phyloP scores from a whole-genome alignment of 2,329 filamentous ascomycete genomes.

The Claviceps monticola region DNA sequence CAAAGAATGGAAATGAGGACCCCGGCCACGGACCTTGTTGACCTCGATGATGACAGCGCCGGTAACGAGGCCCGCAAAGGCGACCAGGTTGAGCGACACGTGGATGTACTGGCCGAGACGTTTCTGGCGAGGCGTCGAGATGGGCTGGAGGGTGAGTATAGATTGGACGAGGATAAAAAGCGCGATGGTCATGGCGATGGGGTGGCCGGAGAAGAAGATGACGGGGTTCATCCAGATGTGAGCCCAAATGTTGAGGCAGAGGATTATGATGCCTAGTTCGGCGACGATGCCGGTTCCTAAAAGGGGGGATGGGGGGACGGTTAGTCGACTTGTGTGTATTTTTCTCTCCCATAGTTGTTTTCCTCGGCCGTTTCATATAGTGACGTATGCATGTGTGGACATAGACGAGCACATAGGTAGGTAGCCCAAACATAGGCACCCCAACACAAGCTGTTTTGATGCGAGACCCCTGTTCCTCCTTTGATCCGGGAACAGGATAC shows the following conservation, averaged over 20 bases:
- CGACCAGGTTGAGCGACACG: slow-evolving; percentile 53
- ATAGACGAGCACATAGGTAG: no score
- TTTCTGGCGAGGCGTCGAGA: slow-evolving; percentile 65
- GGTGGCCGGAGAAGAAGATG: slow-evolving; percentile 80
- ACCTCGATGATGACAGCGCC: slow-evolving; percentile 63
- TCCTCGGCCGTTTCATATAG: no score
- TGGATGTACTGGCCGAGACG: slow-evolving; percentile 45
- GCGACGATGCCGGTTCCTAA: slow-evolving; percentile 69
- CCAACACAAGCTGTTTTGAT: neutral
- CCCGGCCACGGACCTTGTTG: slow-evolving; percentile 62
- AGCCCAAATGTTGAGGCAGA: slow-evolving; percentile 65
- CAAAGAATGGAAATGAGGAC: slow-evolving; percentile 61
- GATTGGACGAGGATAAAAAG: slow-evolving; percentile 66
- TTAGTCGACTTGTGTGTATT: no score
- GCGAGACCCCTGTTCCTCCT: neutral
- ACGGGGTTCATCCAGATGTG: slow-evolving; percentile 55
- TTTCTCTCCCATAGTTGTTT: no score
- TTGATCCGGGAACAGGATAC: neutral
- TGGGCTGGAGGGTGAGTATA: slow-evolving; percentile 71
- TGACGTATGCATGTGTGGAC: no score
- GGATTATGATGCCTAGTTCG: slow-evolving; percentile 63
- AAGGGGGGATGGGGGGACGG: neutral
- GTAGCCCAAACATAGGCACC: no score
- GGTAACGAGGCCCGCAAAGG: slow-evolving; percentile 45
- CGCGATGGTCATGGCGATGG: slow-evolving; percentile 54